Evolutionary conservation across 202 grass and related monocot species (phyloP).

Genomic region (Hordeum pubiflorum): DNA sequence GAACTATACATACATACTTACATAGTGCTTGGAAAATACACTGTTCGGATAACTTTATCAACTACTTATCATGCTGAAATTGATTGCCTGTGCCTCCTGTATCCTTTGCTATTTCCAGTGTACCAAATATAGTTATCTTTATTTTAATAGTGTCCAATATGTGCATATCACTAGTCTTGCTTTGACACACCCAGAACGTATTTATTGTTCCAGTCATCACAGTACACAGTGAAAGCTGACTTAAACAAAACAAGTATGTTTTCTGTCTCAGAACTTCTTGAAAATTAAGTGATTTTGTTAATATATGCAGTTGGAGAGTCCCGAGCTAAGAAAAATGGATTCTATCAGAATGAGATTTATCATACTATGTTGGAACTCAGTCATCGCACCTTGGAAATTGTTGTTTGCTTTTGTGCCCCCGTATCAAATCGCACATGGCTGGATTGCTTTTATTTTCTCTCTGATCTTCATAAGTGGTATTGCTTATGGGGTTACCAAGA

Average conservation of each 20-base stretch:
- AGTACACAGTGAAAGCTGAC: too few relatives aligned
- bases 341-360: slow-evolving; percentile 21
- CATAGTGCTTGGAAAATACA: neutral
- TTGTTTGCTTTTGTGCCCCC: slow-evolving; percentile 81
- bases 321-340: slow-evolving; percentile 47
- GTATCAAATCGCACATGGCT: slow-evolving; percentile 69
- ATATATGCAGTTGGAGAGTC: slow-evolving; percentile 49
- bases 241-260: too few relatives aligned
- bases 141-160: neutral
- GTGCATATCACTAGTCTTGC: too few relatives aligned
- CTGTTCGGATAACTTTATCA: neutral
- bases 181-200: too few relatives aligned
- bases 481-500: slow-evolving; percentile 80
- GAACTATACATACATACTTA: neutral
- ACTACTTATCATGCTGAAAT: neutral
- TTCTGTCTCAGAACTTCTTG: neutral
- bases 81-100: neutral
- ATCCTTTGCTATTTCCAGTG: neutral
- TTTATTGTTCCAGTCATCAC: too few relatives aligned
- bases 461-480: slow-evolving; percentile 79
- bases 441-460: slow-evolving; percentile 71
- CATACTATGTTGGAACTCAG: slow-evolving; percentile 48
- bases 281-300: neutral
- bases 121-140: neutral
- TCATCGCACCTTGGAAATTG: slow-evolving; percentile 69